Percentiles rank a stretch among this genome's conserved stretches.
These are phyloP conservation scores for Picochlorum sp. DNA, from an alignment of 139 green algal species.

Conservation along the genomic window DNA sequence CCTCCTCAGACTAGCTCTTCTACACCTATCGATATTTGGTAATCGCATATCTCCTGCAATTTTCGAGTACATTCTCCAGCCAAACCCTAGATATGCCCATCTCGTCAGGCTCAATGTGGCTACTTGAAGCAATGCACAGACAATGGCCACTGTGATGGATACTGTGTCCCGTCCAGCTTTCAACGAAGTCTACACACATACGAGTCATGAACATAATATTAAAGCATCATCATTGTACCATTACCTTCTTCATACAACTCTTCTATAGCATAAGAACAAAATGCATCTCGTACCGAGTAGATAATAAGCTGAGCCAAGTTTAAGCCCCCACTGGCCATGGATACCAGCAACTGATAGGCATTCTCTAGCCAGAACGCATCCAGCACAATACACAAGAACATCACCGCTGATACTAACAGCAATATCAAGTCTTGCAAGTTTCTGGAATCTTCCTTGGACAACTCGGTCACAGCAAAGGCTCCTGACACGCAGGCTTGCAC, in stretches of 20 bases:
- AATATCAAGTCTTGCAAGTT: slow-evolving; percentile 15
- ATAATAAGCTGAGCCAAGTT: slow-evolving; percentile 12
- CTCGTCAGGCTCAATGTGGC: slow-evolving; percentile 1
- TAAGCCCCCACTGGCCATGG: slow-evolving; percentile 5
- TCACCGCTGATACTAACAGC: slow-evolving; percentile 12
- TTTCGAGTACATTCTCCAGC: slow-evolving; percentile 29
- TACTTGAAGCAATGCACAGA: slow-evolving; percentile 15
- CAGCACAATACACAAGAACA: slow-evolving; percentile 15
- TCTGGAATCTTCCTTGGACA: not conserved
- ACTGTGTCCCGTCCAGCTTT: not conserved
- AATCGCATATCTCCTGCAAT: not conserved
- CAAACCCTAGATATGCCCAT: slow-evolving; percentile 18
- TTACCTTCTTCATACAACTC: not conserved
- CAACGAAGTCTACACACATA: slow-evolving; percentile 5
- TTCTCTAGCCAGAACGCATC: slow-evolving; percentile 25
- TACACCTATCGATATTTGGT: slow-evolving; percentile 5
- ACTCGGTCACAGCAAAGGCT: slow-evolving; percentile 6
- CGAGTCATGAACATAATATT: too few species aligned
- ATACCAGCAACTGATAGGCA: slow-evolving; percentile 24
- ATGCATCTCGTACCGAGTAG: slow-evolving; percentile 3
- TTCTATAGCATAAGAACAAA: not conserved
- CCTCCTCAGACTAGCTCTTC: not conserved
- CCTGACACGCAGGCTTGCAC: slow-evolving; percentile 10
- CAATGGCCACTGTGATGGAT: slow-evolving; percentile 4
- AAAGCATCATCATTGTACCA: too few species aligned